phyloP scores from a whole-genome alignment of 257 asterid species.

The Petunia secreta region DNA sequence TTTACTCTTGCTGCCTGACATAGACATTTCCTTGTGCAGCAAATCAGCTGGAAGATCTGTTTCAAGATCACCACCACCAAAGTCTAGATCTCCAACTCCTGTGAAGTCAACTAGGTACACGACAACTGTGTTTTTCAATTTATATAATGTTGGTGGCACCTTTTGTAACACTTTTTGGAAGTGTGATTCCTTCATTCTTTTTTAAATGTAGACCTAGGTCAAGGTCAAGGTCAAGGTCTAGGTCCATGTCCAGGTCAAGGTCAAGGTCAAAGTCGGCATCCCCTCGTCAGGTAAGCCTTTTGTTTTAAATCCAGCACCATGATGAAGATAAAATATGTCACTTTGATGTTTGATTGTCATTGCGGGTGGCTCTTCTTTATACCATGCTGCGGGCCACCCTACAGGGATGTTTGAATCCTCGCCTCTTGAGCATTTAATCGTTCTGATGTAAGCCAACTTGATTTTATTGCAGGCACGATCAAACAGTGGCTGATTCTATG shows the following conservation, averaged over 20 bases:
- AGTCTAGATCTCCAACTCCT: constrained; percentile 66
- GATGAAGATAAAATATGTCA: too few species aligned
- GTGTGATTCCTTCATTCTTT: constrained; percentile 16
- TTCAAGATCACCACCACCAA: constrained; percentile 73
- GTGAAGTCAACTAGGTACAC: constrained; percentile 61
- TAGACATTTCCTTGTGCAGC: constrained; percentile 41
- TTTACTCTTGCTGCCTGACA: neutral
- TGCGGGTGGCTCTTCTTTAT: too few species aligned
- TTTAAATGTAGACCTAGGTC: constrained; percentile 52
- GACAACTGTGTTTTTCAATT: neutral
- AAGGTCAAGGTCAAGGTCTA: constrained; percentile 18
- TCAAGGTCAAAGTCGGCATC: constrained; percentile 48
- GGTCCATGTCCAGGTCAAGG: constrained; percentile 25
- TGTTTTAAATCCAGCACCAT: neutral
- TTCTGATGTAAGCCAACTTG: neutral
- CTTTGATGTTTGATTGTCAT: too few species aligned
- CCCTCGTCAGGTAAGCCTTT: constrained; percentile 57
- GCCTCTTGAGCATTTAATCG: neutral
- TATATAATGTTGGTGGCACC: neutral
- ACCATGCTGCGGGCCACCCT: too few species aligned
- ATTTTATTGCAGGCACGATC: constrained; percentile 60
- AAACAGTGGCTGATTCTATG: constrained; percentile 52
- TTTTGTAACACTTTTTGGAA: neutral
- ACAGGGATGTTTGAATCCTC: neutral
- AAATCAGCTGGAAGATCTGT: constrained; percentile 61